phyloP scores from a whole-genome alignment of 2,329 filamentous ascomycete genomes.

The Coniochaeta hoffmannii region DNA sequence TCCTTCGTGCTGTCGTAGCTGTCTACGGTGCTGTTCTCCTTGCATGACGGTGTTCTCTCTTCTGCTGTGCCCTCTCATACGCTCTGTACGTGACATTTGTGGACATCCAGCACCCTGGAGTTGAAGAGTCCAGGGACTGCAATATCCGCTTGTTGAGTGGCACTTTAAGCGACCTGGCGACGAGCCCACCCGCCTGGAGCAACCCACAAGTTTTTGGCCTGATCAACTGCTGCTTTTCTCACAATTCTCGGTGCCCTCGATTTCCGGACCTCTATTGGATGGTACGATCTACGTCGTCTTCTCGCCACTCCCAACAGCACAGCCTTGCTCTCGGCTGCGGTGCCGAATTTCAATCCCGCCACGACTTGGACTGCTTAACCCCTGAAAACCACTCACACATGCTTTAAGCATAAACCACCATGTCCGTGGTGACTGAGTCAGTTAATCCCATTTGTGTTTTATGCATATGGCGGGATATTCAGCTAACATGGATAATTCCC shows the following conservation, averaged over 20 bases:
- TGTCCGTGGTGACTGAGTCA: constrained; percentile 43
- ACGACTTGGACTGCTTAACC: constrained; percentile 1
- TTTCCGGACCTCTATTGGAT: constrained; percentile 15
- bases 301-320: constrained; percentile 13
- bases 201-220: constrained; percentile 8
- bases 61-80: neutral
- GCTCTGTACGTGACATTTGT: neutral
- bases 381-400: constrained; percentile 8
- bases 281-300: constrained; percentile 12
- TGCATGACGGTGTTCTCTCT: neutral
- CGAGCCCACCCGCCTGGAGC: neutral
- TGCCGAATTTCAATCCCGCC: neutral
- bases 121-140: neutral
- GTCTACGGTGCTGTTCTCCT: too few relatives aligned
- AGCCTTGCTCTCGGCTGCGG: neutral
- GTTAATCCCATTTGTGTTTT: constrained; percentile 21
- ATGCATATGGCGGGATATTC: neutral
- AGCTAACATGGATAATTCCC: constrained; percentile 14
- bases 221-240: constrained; percentile 4
- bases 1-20: too few relatives aligned
- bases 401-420: constrained; percentile 15
- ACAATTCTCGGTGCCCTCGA: constrained; percentile 8
- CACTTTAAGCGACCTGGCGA: neutral
- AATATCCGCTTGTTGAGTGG: neutral
- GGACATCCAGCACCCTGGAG: neutral